Conservation (phyloP, 176 grass and related monocot genomes). For the Zizania latifolia region DNA sequence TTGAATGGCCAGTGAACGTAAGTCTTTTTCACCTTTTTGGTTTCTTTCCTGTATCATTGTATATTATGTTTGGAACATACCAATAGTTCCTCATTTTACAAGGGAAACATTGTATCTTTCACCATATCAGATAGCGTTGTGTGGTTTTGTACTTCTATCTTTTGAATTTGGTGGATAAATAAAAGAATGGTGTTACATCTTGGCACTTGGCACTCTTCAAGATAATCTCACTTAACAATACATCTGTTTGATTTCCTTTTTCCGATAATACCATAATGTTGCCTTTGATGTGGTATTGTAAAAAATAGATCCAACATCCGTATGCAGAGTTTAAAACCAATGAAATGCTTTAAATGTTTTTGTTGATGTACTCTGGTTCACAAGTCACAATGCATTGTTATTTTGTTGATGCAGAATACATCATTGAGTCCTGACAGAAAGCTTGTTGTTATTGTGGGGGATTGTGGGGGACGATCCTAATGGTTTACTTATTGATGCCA, state of each 20-base stretch:
- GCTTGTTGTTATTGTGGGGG: constrained; percentile 68
- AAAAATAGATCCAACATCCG: not conserved
- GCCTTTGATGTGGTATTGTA: not conserved
- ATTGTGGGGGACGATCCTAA: constrained; percentile 84
- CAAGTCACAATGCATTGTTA: constrained; percentile 23
- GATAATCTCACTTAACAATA: not conserved
- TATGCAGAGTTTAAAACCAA: not conserved
- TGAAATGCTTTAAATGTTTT: not conserved
- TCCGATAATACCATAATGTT: not conserved
- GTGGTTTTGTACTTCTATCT: not conserved
- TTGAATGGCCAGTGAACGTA: constrained; percentile 87
- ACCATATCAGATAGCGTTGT: not conserved
- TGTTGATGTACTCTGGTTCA: not conserved
- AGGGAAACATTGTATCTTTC: not conserved
- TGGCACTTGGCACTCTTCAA: not conserved
- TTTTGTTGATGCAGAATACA: constrained; percentile 71
- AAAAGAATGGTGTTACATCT: not conserved
- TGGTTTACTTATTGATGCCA: constrained; percentile 75
- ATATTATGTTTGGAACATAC: not conserved
- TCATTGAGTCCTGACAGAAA: constrained; percentile 91
- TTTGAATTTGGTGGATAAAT: not conserved
- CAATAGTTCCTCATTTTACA: not conserved
- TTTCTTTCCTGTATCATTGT: constrained; percentile 16
- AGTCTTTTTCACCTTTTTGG: constrained; percentile 25
- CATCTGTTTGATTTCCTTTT: not conserved